phyloP scores from a whole-genome alignment of 306 rosid species.

The Casuarina glauca region DNA sequence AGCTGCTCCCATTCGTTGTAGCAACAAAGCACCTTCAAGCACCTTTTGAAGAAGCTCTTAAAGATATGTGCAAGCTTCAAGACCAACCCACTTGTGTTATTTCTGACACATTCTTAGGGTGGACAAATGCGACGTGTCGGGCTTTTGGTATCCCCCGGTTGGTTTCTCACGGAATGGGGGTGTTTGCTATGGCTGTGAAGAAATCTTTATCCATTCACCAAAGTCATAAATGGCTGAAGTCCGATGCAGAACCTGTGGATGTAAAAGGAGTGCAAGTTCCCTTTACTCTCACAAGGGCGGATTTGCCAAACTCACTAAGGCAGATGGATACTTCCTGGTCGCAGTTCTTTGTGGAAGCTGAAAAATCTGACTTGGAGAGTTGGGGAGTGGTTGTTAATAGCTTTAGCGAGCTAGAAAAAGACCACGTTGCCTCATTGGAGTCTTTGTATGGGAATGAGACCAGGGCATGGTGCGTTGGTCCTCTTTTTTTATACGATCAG shows the following conservation, averaged over 20 bases:
- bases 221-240: not conserved
- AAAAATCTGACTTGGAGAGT: slow-evolving; percentile 21
- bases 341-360: slow-evolving; percentile 14
- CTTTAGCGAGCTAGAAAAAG: slow-evolving; percentile 32
- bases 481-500: slow-evolving; percentile 24
- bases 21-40: slow-evolving; percentile 14
- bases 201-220: slow-evolving; percentile 24
- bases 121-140: slow-evolving; percentile 30
- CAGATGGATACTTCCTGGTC: not conserved
- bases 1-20: not conserved
- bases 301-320: slow-evolving; percentile 22
- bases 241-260: not conserved
- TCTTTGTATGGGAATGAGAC: slow-evolving; percentile 17
- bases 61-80: slow-evolving; percentile 5
- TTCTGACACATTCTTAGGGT: slow-evolving; percentile 35
- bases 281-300: slow-evolving; percentile 1
- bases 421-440: slow-evolving; percentile 15
- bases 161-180: slow-evolving; percentile 35
- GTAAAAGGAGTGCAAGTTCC: slow-evolving; percentile 20
- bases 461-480: slow-evolving; percentile 33
- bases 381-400: slow-evolving; percentile 36
- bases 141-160: slow-evolving; percentile 29
- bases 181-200: slow-evolving; percentile 29
- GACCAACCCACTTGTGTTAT: slow-evolving; percentile 32
- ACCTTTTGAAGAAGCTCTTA: slow-evolving; percentile 25